Conservation (phyloP, 2,329 filamentous ascomycete species). For the Aspergillus caelatus region DNA sequence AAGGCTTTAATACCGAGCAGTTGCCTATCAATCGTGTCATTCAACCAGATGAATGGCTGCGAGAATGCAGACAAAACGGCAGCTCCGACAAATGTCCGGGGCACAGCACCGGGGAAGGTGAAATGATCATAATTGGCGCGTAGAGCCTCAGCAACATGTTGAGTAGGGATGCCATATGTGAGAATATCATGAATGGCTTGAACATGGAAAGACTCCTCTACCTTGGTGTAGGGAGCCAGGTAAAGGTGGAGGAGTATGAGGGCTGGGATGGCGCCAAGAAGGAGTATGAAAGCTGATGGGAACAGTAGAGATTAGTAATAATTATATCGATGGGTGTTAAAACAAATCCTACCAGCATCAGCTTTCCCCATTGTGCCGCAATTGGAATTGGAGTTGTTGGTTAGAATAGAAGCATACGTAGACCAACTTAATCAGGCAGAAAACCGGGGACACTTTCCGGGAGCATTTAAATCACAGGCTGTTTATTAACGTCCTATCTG, state of each 20-base stretch:
- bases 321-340: not conserved
- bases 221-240: slow-evolving; percentile 87
- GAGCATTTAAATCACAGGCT: not conserved
- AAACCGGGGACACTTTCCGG: not conserved
- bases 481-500: too few species aligned
- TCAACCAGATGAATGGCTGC: slow-evolving; percentile 64
- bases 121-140: slow-evolving; percentile 80
- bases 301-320: not conserved
- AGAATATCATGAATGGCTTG: slow-evolving; percentile 92
- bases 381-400: not conserved
- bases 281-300: slow-evolving; percentile 22
- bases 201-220: slow-evolving; percentile 97
- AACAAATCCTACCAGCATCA: slow-evolving; percentile 21
- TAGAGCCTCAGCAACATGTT: slow-evolving; percentile 58
- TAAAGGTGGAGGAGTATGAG: slow-evolving; percentile 70
- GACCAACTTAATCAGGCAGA: not conserved
- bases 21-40: slow-evolving; percentile 62
- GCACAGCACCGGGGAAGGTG: slow-evolving; percentile 86
- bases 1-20: slow-evolving; percentile 51
- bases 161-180: slow-evolving; percentile 72
- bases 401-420: not conserved
- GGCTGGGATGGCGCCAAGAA: slow-evolving; percentile 60
- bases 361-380: slow-evolving; percentile 27
- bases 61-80: slow-evolving; percentile 73
- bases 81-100: slow-evolving; percentile 84